Evolutionary conservation across 2,329 filamentous ascomycete genomes (phyloP), one percentile per base, ranked within the genome.

Genomic region (Triangularia setosa): DNA sequence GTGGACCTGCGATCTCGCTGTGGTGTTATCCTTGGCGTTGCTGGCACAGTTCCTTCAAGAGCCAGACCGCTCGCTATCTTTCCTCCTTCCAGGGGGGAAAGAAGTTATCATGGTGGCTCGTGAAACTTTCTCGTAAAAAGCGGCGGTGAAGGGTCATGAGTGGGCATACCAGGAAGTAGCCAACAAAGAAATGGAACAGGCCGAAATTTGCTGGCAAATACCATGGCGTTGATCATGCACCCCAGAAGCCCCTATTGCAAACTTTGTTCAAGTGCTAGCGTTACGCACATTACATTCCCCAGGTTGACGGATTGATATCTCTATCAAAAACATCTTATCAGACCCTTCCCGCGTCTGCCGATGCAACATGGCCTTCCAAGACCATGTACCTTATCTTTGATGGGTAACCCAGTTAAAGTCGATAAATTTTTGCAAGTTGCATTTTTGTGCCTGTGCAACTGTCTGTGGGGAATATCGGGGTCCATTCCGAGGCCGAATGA

Each of bases 111-210:
- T 59, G 25, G 57, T 9, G 23, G 21, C 33, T 40, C 23, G 33
- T 44, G 40, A n/a, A 25, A 25, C 23, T 55, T 18, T 25, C 28
- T 16, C 28, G 40, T 40, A 24, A 33, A 44, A 23, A 4, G 30
- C 35, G 40, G 57, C 57, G 33, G 57, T 59, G 57, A 44, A 40
- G 18, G 24, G 28, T 44, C 25, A 27, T 24, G 25, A 25, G 30
- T 16, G 30, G 18, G 9, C 35, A 33, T 58, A 8, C 52, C 58
- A 55, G 18, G 58, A 55, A 18, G 55, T 60, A 44, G 57, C 33
- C 30, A 62, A 57, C 54, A 62, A 62, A 62, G 54, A 58, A 21
- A 48, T 12, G 40, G 40, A 48, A 48, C 40, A 48, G 21, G 40
- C 40, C 40, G 18, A 48, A 48, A 16, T 1, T 6, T 11, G 30